phyloP scores from a whole-genome alignment of 1,139 yeast species.

The Candida labiduridarum region DNA sequence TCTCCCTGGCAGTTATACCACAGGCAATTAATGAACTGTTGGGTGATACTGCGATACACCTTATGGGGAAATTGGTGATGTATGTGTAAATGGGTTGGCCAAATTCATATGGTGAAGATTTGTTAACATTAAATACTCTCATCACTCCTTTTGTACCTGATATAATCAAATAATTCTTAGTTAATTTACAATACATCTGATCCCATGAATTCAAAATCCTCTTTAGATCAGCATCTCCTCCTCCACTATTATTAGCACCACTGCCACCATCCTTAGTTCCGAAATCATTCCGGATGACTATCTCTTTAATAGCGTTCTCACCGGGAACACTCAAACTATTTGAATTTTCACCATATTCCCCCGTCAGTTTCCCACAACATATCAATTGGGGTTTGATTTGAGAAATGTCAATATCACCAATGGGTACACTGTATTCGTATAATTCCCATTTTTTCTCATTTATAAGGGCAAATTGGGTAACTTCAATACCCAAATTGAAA shows the following conservation, averaged over 20 bases:
- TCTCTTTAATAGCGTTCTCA: constrained; percentile 19
- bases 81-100: constrained; percentile 74
- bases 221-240: constrained; percentile 24
- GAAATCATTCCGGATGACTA: constrained; percentile 38
- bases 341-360: constrained; percentile 61
- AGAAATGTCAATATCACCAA: constrained; percentile 16
- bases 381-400: constrained; percentile 53
- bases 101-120: constrained; percentile 29
- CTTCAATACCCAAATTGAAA: constrained; percentile 41
- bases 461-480: constrained; percentile 63
- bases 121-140: constrained; percentile 60
- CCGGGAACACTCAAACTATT: constrained; percentile 28
- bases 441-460: constrained; percentile 75
- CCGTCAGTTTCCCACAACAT: constrained; percentile 70
- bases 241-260: constrained; percentile 14
- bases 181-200: constrained; percentile 63
- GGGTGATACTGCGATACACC: constrained; percentile 74
- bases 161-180: constrained; percentile 61
- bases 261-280: constrained; percentile 21
- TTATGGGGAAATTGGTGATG: constrained; percentile 70
- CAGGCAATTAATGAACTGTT: constrained; percentile 70
- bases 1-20: constrained; percentile 80
- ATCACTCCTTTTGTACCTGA: constrained; percentile 77
- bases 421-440: constrained; percentile 43
- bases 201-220: constrained; percentile 56